Percentiles rank a stretch among this genome's conserved stretches.
These are phyloP conservation scores for Cutaneotrichosporon dermatis DNA, from an alignment of 1,284 basidiomycete genomes.

Conservation along the genomic window DNA sequence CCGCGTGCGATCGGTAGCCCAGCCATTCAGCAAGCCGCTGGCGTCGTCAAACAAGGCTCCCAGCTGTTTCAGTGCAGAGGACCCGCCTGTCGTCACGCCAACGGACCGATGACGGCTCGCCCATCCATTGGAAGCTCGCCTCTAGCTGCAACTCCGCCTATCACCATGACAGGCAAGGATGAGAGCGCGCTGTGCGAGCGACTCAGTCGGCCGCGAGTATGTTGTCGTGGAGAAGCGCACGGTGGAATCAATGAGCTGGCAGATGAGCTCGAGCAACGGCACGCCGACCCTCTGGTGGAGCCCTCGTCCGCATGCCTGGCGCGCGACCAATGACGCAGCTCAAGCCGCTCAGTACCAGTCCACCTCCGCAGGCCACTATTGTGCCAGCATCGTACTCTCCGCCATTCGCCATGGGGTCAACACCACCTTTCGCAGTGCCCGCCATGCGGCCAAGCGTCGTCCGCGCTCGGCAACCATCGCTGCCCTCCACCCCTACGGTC, in stretches of 20 bases:
- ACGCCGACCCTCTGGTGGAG: constrained; percentile 3
- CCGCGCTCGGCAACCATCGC: constrained; percentile 32
- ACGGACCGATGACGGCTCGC: constrained; percentile 6
- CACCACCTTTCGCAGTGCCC: constrained; percentile 48
- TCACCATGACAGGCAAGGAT: constrained; percentile 41
- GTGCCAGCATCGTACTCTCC: constrained; percentile 46
- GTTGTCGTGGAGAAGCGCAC: constrained; percentile 58
- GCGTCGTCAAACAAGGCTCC: constrained; percentile 4
- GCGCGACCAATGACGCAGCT: constrained; percentile 14
- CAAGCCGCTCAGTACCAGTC: constrained; percentile 24
- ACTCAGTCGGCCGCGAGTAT: constrained; percentile 50
- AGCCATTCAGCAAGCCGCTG: constrained; percentile 18
- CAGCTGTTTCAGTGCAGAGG: background rate
- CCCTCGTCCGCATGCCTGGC: constrained; percentile 23
- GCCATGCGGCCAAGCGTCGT: constrained; percentile 16
- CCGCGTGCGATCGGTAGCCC: constrained; percentile 29
- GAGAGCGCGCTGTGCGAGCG: constrained; percentile 36
- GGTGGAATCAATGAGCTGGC: constrained; percentile 57
- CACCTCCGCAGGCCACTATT: constrained; percentile 13
- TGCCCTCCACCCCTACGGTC: constrained; percentile 32
- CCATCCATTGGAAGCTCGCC: constrained; percentile 38
- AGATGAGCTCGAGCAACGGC: constrained; percentile 33
- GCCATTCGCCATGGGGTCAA: constrained; percentile 48
- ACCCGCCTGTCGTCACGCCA: constrained; percentile 32
- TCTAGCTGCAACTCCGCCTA: constrained; percentile 41